Evolutionary conservation across 2,329 filamentous ascomycete genomes (phyloP).

Genomic region (Phaeoacremonium minimum): DNA sequence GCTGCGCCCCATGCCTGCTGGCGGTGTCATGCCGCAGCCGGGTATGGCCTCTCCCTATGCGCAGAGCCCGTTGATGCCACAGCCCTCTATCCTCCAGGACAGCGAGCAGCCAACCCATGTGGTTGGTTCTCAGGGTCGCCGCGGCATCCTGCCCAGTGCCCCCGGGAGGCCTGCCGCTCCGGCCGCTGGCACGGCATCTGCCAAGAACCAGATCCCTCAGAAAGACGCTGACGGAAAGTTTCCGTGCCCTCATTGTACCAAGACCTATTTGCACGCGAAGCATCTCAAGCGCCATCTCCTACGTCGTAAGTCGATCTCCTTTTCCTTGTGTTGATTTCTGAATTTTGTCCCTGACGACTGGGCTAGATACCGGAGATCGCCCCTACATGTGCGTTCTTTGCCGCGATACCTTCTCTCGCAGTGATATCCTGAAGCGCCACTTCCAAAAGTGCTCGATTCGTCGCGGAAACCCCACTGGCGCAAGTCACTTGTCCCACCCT

Average conservation of each 20-base stretch:
- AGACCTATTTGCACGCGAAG: constrained; percentile 96
- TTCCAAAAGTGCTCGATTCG: constrained; percentile 99
- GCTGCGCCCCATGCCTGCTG: constrained; percentile 67
- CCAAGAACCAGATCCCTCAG: constrained; percentile 81
- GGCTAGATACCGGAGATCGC: constrained; percentile 86
- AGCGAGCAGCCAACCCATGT: constrained; percentile 77
- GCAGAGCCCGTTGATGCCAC: constrained; percentile 51
- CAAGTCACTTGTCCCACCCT: constrained; percentile 89
- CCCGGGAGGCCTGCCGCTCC: constrained; percentile 79
- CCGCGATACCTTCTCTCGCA: constrained; percentile 95
- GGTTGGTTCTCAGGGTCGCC: constrained; percentile 87
- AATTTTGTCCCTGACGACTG: constrained; percentile 1
- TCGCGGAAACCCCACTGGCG: constrained; percentile 90
- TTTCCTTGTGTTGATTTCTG: constrained; percentile 12
- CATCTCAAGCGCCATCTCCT: constrained; percentile 95
- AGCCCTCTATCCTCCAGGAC: constrained; percentile 50
- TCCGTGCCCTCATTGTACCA: constrained; percentile 95
- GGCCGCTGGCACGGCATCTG: constrained; percentile 60
- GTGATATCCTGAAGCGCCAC: constrained; percentile 97
- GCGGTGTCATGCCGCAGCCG: constrained; percentile 56
- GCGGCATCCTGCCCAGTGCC: constrained; percentile 87
- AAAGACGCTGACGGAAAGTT: constrained; percentile 98
- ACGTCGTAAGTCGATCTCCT: constrained; percentile 65
- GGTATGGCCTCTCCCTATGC: constrained; percentile 58
- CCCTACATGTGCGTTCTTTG: constrained; percentile 98